Evolutionary conservation across 768 basidiomycete genomes (phyloP).

Genomic region (Serendipita indica): DNA sequence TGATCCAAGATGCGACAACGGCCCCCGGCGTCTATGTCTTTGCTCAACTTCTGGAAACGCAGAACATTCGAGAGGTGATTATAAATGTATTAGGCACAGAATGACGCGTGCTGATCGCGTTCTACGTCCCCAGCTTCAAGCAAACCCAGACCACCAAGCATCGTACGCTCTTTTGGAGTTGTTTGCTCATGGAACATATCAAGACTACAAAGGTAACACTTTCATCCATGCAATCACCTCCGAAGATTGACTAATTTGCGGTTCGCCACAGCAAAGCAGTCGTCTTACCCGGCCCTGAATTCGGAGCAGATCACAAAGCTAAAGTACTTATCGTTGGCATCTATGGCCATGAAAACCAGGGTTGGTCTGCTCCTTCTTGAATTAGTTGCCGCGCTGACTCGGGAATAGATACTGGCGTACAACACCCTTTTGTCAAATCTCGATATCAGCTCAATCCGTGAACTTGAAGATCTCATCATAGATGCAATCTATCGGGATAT

Average conservation of each 20-base stretch:
- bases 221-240: not conserved
- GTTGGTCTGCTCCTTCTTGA: slow-evolving; percentile 30
- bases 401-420: slow-evolving; percentile 64
- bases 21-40: slow-evolving; percentile 89
- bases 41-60: slow-evolving; percentile 67
- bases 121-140: slow-evolving; percentile 39
- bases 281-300: slow-evolving; percentile 50
- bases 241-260: slow-evolving; percentile 3
- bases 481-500: slow-evolving; percentile 89
- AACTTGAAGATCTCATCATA: slow-evolving; percentile 93
- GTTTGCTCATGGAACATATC: slow-evolving; percentile 81
- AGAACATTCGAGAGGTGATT: slow-evolving; percentile 71
- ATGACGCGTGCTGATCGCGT: not conserved
- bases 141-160: slow-evolving; percentile 45
- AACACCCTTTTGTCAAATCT: slow-evolving; percentile 51
- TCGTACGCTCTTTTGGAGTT: slow-evolving; percentile 58
- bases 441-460: slow-evolving; percentile 64
- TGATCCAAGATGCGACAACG: slow-evolving; percentile 71
- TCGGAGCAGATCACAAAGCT: slow-evolving; percentile 69
- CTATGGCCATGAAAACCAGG: slow-evolving; percentile 60
- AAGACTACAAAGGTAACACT: slow-evolving; percentile 57
- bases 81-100: not conserved
- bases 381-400: not conserved
- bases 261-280: slow-evolving; percentile 41
- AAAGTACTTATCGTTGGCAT: slow-evolving; percentile 83